Percentiles rank a stretch among this genome's conserved stretches.
phyloP scores from a whole-genome alignment of 2,329 filamentous ascomycete genomes.

The Alternaria conjuncta region DNA sequence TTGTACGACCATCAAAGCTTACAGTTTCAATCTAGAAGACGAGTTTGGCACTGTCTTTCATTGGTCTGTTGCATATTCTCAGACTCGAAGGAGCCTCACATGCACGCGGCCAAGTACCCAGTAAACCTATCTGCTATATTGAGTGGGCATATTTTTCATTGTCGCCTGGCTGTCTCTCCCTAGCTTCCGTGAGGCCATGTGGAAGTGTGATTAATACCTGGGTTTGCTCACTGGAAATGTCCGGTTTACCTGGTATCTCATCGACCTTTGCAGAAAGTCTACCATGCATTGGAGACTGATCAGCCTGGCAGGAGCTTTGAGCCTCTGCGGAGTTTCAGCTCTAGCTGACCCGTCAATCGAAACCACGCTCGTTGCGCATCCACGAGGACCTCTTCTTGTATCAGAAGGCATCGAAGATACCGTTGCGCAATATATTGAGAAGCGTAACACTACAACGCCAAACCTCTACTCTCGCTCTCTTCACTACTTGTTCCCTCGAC shows the following conservation, averaged over 20 bases:
- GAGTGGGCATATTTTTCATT: conserved; percentile 2
- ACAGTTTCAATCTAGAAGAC: conserved; percentile 6
- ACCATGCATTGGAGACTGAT: conserved; percentile 31
- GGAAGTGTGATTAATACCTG: conserved; percentile 17
- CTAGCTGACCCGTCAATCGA: conserved; percentile 14
- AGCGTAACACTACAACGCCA: conserved; percentile 22
- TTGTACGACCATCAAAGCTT: conserved; percentile 14
- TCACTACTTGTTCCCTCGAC: conserved; percentile 21
- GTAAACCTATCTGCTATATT: conserved; percentile 20
- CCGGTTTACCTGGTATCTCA: not conserved
- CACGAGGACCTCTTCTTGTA: not conserved
- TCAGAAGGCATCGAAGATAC: not conserved
- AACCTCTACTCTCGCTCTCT: conserved; percentile 19
- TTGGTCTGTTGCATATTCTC: conserved; percentile 8
- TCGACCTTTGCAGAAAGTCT: not conserved
- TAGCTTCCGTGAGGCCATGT: conserved; percentile 3
- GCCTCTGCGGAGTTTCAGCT: conserved; percentile 23
- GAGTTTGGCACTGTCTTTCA: conserved; percentile 15
- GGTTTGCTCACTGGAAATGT: not conserved
- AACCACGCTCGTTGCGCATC: conserved; percentile 3
- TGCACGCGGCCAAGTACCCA: conserved; percentile 12
- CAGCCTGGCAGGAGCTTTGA: conserved; percentile 19
- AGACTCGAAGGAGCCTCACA: conserved; percentile 16
- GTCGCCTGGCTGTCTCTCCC: not conserved
- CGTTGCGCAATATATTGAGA: conserved; percentile 2